These are phyloP conservation scores for Cladophialophora bantiana DNA, from an alignment of 2,329 filamentous ascomycete species.

Conservation along the genomic window DNA sequence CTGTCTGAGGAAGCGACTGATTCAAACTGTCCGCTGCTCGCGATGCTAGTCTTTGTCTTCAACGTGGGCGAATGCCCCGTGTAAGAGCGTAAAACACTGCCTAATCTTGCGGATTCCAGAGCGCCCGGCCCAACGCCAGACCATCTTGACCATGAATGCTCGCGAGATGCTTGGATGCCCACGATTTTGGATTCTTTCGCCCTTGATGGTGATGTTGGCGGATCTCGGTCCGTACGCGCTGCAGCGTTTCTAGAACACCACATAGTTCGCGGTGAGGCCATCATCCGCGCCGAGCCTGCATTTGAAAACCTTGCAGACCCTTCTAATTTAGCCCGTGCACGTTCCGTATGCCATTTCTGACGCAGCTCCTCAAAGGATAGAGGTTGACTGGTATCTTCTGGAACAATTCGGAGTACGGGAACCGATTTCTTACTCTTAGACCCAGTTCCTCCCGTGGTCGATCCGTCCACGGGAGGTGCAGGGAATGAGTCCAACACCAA, in stretches of 20 bases:
- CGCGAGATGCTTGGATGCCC: not conserved
- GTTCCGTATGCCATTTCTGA: constrained; percentile 36
- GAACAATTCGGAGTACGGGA: constrained; percentile 15
- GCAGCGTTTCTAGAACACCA: not conserved
- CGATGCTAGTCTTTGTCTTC: constrained; percentile 21
- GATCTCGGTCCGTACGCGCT: not conserved
- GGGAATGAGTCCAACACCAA: constrained; percentile 43
- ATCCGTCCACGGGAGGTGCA: constrained; percentile 25
- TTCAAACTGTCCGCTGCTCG: constrained; percentile 36
- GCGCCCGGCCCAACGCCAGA: constrained; percentile 21
- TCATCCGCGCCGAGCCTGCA: constrained; percentile 26
- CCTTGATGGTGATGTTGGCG: constrained; percentile 6
- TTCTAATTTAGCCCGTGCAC: constrained; percentile 35
- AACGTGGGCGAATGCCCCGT: not conserved
- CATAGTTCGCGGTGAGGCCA: not conserved
- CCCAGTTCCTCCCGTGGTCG: constrained; percentile 6
- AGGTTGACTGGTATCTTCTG: constrained; percentile 10
- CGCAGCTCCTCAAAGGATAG: constrained; percentile 31
- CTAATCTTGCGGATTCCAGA: not conserved
- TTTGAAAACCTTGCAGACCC: constrained; percentile 34
- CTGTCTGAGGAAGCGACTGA: constrained; percentile 33
- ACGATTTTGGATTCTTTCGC: constrained; percentile 1
- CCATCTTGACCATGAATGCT: constrained; percentile 32
- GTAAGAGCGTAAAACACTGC: constrained; percentile 9
- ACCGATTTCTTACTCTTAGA: constrained; percentile 8